Evolutionary conservation across 257 asterid species (phyloP), one percentile per base, ranked within the genome.

Genomic region (Solanum sitiens): DNA sequence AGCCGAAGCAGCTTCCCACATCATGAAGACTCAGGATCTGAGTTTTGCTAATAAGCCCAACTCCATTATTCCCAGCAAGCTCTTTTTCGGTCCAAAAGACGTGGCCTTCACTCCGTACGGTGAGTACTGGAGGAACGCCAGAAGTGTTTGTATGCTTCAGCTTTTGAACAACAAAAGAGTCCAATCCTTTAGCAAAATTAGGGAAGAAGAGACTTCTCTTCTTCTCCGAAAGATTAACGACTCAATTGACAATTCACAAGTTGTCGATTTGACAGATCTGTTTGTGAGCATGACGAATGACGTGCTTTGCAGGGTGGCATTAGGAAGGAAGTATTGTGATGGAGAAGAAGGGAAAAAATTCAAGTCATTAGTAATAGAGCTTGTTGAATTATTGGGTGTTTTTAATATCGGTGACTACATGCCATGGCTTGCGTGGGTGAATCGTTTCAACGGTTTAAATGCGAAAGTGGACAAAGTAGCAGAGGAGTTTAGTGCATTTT

Each of bases 1-100:
- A 9, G 92, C 92, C 1, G 88, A 89, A 8, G 94, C 90, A 84
- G 95, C 98, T 0, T n/a, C 61, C 6, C 87, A 93, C 87, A 88
- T 94, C 91, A 89, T 93, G 94, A 94, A 90, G 76, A 89, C 76
- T 9, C 83, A 89, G 20, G 89, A 89, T 32, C 21, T 75, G 2
- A 18, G 40, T 37, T 83, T 25, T 89, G 25, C 83, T 2, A 61
- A 25, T 27, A 86, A 88, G 72, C 91, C 91, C 20, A 73, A 45
- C 6, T 21, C 47, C 0, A 47, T n/a, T 7, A 39, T 84, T 12
- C 79, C 45, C 7, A 72, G 15, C 25, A 72, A 33, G 1, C 16
- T 11, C 63, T 2, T 84, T 45, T 45, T 71, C 25, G 75, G 79
- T 2, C 8, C 56, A 2, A 75, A 84, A 6, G 91, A 87, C 8